Evolutionary conservation across 108 stramenopile species (phyloP), one percentile per base, ranked within the genome.

Genomic region (Conticribra guillardii): DNA sequence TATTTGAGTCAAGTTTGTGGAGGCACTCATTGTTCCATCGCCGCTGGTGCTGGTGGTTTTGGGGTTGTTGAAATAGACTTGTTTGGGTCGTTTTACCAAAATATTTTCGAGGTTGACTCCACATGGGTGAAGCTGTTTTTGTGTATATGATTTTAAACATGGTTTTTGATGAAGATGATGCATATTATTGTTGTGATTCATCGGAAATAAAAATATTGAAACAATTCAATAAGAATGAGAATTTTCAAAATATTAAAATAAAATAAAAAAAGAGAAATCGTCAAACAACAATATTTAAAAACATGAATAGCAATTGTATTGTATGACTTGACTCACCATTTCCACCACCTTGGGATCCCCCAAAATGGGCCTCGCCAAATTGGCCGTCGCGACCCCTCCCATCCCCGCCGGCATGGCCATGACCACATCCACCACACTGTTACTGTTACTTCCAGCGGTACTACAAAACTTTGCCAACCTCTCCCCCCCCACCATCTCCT

Each of bases 361-460:
- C 41, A 94, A 68, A 64, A 94, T 94, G 1, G 89, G 90, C 17
- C 60, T 75, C 2, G 93, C 87, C 56, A 94, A 64, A 16, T 79
- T 69, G 0, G 83, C 63, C 18, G 79, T 74, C 7, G 81, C 87
- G 5, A 56, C 64, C 30, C 84, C 81, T 18, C 58, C 23, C 60
- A 89, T 54, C 22, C 82, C 89, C 22, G 53, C 52, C 21, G 92
- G 92, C 15, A 87, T 73, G 2, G 92, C 92, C 41, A 93, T 78
- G 32, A 91, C 66, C 24, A 93, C 84, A 47, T 84, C 84, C 37
- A 41, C 37, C 11, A 11, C 5, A 41, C 37, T 41, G 37, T 5
- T 11, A 41, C 37, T 41, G 53, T 82, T 83, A 15, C 69, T 80
- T 30, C 53, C 66, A 7, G 11, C 29, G n/a, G 48, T 7, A 63